Evolutionary conservation across 2,329 filamentous ascomycete species (phyloP).

Genomic region (Hyphodiscus sp.): DNA sequence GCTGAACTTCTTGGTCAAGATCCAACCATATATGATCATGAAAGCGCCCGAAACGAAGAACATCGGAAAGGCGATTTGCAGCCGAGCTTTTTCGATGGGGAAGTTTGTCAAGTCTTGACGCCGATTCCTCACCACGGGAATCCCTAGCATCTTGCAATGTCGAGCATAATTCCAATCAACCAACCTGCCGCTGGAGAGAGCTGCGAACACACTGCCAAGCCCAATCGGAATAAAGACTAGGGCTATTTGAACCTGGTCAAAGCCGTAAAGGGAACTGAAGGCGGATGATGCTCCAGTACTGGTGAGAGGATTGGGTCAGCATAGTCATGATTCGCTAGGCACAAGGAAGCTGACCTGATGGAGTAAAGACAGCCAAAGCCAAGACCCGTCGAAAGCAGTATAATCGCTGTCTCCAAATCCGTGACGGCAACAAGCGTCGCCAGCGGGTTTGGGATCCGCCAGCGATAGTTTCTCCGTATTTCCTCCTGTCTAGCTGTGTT

Average conservation of each 20-base stretch:
- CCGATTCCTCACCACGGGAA: conserved; percentile 47
- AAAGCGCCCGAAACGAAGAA: conserved; percentile 42
- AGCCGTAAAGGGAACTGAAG: conserved; percentile 12
- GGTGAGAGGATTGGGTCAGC: neutral
- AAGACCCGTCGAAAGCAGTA: conserved; percentile 37
- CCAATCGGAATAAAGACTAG: conserved; percentile 35
- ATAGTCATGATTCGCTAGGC: conserved; percentile 21
- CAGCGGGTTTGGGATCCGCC: conserved; percentile 34
- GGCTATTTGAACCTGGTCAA: conserved; percentile 14
- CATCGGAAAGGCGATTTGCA: conserved; percentile 45
- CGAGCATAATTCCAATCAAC: conserved; percentile 60
- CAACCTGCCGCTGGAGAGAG: conserved; percentile 44
- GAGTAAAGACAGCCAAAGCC: conserved; percentile 49
- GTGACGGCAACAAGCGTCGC: conserved; percentile 36
- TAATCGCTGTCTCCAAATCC: conserved; percentile 37
- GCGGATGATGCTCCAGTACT: neutral
- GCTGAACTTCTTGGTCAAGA: conserved; percentile 35
- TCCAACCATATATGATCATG: conserved; percentile 47
- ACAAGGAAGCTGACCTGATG: conserved; percentile 43
- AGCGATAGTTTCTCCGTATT: conserved; percentile 28
- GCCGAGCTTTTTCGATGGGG: conserved; percentile 44
- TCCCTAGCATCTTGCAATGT: conserved; percentile 46
- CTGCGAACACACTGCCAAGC: conserved; percentile 39
- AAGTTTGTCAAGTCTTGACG: conserved; percentile 43
- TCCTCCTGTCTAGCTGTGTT: conserved; percentile 24